These are phyloP conservation scores for Penicillium griseofulvum DNA, from an alignment of 2,329 filamentous ascomycete genomes.

Conservation along the genomic window DNA sequence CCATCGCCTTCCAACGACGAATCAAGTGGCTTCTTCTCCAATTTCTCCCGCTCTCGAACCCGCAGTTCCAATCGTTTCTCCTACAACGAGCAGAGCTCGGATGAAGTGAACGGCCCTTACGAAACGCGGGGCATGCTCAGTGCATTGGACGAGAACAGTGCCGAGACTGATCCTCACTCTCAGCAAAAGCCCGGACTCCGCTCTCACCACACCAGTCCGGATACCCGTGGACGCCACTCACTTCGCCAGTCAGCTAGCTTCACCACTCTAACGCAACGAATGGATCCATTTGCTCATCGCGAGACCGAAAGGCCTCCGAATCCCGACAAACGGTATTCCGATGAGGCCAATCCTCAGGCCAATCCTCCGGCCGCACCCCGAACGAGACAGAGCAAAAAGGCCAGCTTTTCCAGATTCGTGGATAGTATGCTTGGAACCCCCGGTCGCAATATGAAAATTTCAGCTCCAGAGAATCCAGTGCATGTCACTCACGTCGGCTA, in stretches of 20 bases:
- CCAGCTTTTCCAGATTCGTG: slow-evolving; percentile 83
- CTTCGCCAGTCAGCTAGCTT: slow-evolving; percentile 68
- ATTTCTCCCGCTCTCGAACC: slow-evolving; percentile 33
- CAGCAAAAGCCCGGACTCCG: slow-evolving; percentile 43
- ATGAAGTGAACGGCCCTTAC: slow-evolving; percentile 48
- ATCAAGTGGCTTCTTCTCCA: slow-evolving; percentile 27
- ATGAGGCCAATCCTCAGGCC: slow-evolving; percentile 68
- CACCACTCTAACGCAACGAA: slow-evolving; percentile 51
- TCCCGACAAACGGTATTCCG: slow-evolving; percentile 72
- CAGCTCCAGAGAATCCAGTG: slow-evolving; percentile 94
- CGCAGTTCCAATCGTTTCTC: slow-evolving; percentile 36
- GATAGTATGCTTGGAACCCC: slow-evolving; percentile 80
- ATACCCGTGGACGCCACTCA: slow-evolving; percentile 54
- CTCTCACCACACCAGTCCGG: slow-evolving; percentile 54
- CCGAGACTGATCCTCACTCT: slow-evolving; percentile 31
- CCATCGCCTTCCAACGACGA: slow-evolving; percentile 42
- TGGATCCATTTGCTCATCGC: slow-evolving; percentile 50
- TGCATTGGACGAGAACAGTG: slow-evolving; percentile 42
- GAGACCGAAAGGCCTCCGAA: slow-evolving; percentile 51
- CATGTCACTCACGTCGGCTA: slow-evolving; percentile 98
- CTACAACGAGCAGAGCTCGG: slow-evolving; percentile 40
- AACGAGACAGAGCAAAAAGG: slow-evolving; percentile 71
- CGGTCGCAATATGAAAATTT: slow-evolving; percentile 81
- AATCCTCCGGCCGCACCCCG: slow-evolving; percentile 59
- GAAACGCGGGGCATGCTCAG: slow-evolving; percentile 46